Conservation (phyloP, 2,329 filamentous ascomycete genomes). For the Ophiostoma triangulosporum region DNA sequence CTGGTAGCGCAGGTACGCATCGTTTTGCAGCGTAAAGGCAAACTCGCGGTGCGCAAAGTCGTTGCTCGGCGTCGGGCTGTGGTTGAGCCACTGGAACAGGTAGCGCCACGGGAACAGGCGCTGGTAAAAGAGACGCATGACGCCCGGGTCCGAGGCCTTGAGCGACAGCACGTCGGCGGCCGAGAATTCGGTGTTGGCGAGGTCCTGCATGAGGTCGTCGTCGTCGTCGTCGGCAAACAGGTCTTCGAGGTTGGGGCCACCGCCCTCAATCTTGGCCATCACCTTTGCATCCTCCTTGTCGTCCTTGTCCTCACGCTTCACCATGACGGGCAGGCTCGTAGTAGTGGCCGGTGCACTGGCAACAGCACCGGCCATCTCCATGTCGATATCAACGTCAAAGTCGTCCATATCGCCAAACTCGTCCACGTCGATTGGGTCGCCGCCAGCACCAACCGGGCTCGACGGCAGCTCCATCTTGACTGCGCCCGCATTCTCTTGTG, state of each 20-base stretch:
- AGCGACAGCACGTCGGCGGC: conserved; percentile 18
- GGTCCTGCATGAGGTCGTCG: conserved; percentile 44
- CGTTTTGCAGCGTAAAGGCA: conserved; percentile 85
- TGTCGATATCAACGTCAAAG: conserved; percentile 18
- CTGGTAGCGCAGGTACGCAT: conserved; percentile 86
- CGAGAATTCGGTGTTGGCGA: not conserved
- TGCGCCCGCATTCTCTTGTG: conserved; percentile 11
- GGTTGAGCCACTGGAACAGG: conserved; percentile 96
- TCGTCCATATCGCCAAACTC: conserved; percentile 22
- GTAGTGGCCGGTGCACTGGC: not conserved
- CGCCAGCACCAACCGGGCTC: conserved; percentile 1
- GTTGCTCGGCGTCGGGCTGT: conserved; percentile 69
- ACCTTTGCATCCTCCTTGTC: not conserved
- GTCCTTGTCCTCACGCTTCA: conserved; percentile 1
- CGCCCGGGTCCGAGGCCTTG: conserved; percentile 54
- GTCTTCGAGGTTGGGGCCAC: conserved; percentile 41
- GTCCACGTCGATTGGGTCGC: not conserved
- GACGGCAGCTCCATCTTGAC: conserved; percentile 7
- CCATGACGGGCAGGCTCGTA: not conserved
- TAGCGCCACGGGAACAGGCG: conserved; percentile 89
- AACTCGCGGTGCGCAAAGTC: conserved; percentile 94
- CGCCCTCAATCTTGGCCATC: conserved; percentile 21
- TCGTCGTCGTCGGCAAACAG: conserved; percentile 39
- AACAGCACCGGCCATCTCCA: conserved; percentile 17
- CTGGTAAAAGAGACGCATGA: conserved; percentile 90